Percentiles rank a stretch among this genome's conserved stretches.
Evolutionary conservation across 192 early-diverging fungal species (phyloP).

Genomic region (Phycomyces nitens): DNA sequence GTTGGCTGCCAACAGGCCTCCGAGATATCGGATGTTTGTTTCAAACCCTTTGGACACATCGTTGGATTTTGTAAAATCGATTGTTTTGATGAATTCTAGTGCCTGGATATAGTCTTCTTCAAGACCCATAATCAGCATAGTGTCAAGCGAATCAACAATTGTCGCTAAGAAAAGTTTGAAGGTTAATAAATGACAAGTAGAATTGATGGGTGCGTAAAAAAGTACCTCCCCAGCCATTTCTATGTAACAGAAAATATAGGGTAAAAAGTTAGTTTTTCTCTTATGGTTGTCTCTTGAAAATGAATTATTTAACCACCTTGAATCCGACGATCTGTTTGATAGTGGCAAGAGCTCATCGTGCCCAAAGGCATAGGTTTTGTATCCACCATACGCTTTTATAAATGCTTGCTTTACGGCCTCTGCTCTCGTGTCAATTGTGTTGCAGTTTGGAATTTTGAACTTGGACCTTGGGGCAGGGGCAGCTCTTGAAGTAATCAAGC

Average conservation of each 20-base stretch:
- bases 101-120: conserved; percentile 18
- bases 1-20: conserved; percentile 78
- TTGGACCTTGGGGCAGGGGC: neutral
- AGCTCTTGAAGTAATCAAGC: no score
- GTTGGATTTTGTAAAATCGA: conserved; percentile 48
- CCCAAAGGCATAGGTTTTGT: conserved; percentile 71
- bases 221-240: conserved; percentile 53
- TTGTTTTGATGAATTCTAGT: conserved; percentile 11
- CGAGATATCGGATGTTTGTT: conserved; percentile 73
- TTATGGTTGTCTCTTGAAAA: no score
- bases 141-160: conserved; percentile 84
- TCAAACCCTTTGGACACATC: conserved; percentile 71
- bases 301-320: conserved; percentile 7
- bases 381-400: conserved; percentile 65
- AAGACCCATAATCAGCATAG: conserved; percentile 81
- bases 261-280: no score
- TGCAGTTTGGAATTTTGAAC: neutral
- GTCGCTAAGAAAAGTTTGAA: conserved; percentile 41
- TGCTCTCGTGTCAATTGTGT: conserved; percentile 20
- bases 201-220: neutral
- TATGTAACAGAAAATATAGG: conserved; percentile 11
- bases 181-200: neutral
- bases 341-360: conserved; percentile 58
- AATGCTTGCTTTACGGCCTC: conserved; percentile 56
- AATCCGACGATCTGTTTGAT: conserved; percentile 19